These are phyloP conservation scores for Aegilops umbellulata DNA, from an alignment of 176 grass and related monocot genomes.

Conservation along the genomic window DNA sequence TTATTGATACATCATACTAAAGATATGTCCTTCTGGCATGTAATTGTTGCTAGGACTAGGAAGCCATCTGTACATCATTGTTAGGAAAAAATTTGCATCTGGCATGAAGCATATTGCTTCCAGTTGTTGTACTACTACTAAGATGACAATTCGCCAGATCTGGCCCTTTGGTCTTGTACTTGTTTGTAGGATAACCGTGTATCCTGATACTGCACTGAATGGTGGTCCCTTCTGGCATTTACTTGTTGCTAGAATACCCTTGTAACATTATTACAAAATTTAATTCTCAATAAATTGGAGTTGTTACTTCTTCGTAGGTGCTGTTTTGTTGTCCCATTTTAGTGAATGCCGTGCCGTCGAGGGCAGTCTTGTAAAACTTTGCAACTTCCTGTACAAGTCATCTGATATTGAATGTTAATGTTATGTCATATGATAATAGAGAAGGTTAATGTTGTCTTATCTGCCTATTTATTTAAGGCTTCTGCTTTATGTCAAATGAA, in stretches of 20 bases:
- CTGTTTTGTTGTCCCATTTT: conserved; percentile 8
- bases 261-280: conserved; percentile 40
- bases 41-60: conserved; percentile 47
- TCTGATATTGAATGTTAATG: background rate
- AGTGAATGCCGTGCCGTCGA: conserved; percentile 8
- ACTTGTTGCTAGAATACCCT: conserved; percentile 47
- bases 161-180: conserved; percentile 39
- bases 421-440: background rate
- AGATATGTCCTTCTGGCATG: conserved; percentile 32
- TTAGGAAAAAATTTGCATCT: conserved; percentile 45
- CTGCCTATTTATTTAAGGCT: background rate
- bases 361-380: background rate
- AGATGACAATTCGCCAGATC: conserved; percentile 31
- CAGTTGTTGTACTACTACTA: conserved; percentile 39
- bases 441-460: background rate
- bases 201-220: conserved; percentile 21
- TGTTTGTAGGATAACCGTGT: conserved; percentile 36
- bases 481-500: background rate
- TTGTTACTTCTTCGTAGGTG: conserved; percentile 10
- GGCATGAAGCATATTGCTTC: conserved; percentile 54
- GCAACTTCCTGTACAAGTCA: background rate
- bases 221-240: conserved; percentile 46
- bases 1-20: conserved; percentile 57
- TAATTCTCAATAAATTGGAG: conserved; percentile 38
- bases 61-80: conserved; percentile 34